Percentiles rank a stretch among this genome's conserved stretches.
phyloP scores from a whole-genome alignment of 306 rosid genomes.

The Cucurbita maxima region DNA sequence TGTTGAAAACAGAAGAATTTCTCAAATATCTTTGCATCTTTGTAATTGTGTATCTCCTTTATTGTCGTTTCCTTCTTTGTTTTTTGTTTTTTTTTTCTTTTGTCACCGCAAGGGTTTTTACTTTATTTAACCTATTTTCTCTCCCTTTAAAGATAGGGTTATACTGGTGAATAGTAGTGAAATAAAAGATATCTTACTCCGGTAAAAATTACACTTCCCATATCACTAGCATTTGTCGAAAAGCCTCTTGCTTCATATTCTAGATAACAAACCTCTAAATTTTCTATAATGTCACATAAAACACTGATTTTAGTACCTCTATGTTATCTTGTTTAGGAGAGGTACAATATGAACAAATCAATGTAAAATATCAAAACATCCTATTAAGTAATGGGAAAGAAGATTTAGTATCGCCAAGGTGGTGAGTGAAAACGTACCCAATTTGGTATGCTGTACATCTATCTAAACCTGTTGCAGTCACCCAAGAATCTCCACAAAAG shows the following conservation, averaged over 20 bases:
- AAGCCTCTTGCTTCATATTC: neutral
- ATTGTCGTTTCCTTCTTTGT: too few relatives aligned
- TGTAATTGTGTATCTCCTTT: too few relatives aligned
- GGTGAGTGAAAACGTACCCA: constrained; percentile 40
- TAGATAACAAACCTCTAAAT: neutral
- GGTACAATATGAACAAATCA: neutral
- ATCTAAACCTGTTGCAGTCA: constrained; percentile 69
- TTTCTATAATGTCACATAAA: neutral
- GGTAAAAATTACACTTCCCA: neutral
- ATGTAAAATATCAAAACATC: neutral
- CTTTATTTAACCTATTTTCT: too few relatives aligned
- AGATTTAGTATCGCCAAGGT: neutral
- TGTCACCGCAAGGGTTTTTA: too few relatives aligned
- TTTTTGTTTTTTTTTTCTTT: too few relatives aligned
- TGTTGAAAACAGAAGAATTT: too few relatives aligned
- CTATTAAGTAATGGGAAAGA: neutral
- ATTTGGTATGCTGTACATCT: constrained; percentile 88
- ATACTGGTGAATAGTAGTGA: too few relatives aligned
- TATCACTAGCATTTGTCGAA: neutral
- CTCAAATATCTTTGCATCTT: too few relatives aligned
- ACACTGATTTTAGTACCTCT: neutral
- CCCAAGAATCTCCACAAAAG: constrained; percentile 94
- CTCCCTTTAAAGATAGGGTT: too few relatives aligned
- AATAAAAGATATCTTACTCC: too few relatives aligned
- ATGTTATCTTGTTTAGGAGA: neutral